These are phyloP conservation scores for Pyrenophora teres DNA, from an alignment of 2,329 filamentous ascomycete genomes.

Conservation along the genomic window DNA sequence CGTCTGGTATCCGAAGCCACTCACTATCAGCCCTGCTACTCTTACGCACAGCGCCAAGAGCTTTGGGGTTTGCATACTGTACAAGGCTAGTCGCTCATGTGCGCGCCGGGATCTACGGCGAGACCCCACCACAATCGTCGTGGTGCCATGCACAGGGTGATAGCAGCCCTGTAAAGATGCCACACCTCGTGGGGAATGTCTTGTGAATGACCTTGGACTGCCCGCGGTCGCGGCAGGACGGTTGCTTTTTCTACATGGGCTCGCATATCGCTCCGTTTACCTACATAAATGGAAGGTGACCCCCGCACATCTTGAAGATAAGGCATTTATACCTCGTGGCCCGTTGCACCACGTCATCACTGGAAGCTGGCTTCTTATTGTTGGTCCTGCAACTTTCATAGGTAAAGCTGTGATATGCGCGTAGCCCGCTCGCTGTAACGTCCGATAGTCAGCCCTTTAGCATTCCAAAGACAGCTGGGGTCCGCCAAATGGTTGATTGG, in stretches of 20 bases:
- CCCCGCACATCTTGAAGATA: slow-evolving; percentile 18
- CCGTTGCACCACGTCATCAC: background rate
- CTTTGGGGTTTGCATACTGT: slow-evolving; percentile 39
- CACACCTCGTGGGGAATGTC: slow-evolving; percentile 6
- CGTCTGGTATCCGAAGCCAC: slow-evolving; percentile 7
- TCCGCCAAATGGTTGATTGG: background rate
- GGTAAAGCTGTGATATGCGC: background rate
- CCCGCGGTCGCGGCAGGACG: slow-evolving; percentile 7
- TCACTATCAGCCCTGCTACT: slow-evolving; percentile 12
- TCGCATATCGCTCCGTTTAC: slow-evolving; percentile 6
- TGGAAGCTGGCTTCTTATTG: background rate
- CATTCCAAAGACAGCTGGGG: background rate
- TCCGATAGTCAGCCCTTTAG: background rate
- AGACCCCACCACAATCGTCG: slow-evolving; percentile 26
- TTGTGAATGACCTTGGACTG: slow-evolving; percentile 1
- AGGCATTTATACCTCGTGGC: slow-evolving; percentile 3
- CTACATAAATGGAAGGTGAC: slow-evolving; percentile 15
- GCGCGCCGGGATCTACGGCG: slow-evolving; percentile 24
- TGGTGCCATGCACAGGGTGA: slow-evolving; percentile 22
- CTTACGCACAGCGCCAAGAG: slow-evolving; percentile 21
- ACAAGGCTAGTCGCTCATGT: slow-evolving; percentile 36
- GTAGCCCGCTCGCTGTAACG: background rate
- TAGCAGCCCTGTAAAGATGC: slow-evolving; percentile 9
- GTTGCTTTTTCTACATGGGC: slow-evolving; percentile 18
- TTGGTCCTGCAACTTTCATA: background rate